Evolutionary conservation across 495 filamentous ascomycete genomes (phyloP), one percentile per base, ranked within the genome.

Genomic region (Neurospora sp.): DNA sequence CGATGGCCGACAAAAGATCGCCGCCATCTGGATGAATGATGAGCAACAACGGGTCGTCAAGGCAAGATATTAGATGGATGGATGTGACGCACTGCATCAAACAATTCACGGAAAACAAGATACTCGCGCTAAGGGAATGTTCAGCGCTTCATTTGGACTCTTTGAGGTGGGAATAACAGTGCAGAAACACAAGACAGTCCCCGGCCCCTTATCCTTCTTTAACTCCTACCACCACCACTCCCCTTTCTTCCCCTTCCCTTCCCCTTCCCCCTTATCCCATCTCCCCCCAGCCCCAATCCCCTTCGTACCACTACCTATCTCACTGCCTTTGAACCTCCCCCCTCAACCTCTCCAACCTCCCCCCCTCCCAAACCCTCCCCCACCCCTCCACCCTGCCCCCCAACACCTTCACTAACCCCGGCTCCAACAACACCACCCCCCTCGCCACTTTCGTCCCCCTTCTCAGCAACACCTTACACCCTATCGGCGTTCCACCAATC

Each of bases 381-480:
- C 94, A 85, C 1, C 78, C 84, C 71, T 97, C 94, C 71, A 98
- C 90, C 86, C 93, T 97, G 0, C 96, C 96, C 2, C 96, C 96
- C 19, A 98, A 81, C 4, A 97, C 75, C 42, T 84, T 86, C 66
- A 88, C 89, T 21, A 77, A 87, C 15, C 77, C 81, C 2, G 92
- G 90, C 54, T 93, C 90, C 13, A 99, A 82, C 77, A 99, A 79
- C 19, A 96, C 76, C 75, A 95, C 86, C 1, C 93, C 96, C 36
- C 96, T 84, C 28, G 92, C 91, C 39, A 97, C 90, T 13, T 85
- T 83, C 10, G 82, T 78, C 2, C 84, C 85, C 77, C 88, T 87
- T 72, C 83, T 88, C 73, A 99, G 79, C 48, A 98, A 62, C 69
- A 97, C 76, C 84, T 98, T 98, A 71, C 88, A 86, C 2, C 95